Evolutionary conservation across 2,329 filamentous ascomycete genomes (phyloP).

Genomic region (Trichoderma koningiopsis): DNA sequence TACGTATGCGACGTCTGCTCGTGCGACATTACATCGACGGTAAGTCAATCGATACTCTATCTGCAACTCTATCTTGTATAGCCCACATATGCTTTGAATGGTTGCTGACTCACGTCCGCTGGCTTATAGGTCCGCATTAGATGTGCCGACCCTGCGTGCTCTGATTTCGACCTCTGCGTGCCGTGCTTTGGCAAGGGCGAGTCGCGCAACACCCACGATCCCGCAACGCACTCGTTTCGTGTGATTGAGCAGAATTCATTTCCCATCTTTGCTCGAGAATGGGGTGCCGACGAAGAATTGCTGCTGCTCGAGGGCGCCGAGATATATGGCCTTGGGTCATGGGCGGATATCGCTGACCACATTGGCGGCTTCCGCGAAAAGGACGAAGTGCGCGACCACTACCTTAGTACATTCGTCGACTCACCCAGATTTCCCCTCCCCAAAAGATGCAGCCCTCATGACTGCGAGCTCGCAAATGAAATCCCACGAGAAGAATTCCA

Average conservation of each 20-base stretch:
- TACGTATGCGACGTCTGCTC: conserved; percentile 98
- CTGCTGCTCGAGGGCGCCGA: conserved; percentile 90
- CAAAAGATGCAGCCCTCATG: conserved; percentile 78
- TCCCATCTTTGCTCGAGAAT: conserved; percentile 90
- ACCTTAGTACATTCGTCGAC: conserved; percentile 83
- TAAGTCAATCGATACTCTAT: conserved; percentile 51
- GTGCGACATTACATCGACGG: conserved; percentile 94
- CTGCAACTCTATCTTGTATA: not conserved
- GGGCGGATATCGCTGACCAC: conserved; percentile 97
- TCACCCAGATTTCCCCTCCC: conserved; percentile 85
- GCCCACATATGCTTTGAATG: not conserved
- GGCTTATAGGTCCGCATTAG: conserved; percentile 79
- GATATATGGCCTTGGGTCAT: conserved; percentile 93
- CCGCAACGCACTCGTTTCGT: conserved; percentile 80
- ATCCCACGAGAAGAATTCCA: conserved; percentile 93
- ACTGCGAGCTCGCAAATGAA: conserved; percentile 75
- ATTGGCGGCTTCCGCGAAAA: conserved; percentile 94
- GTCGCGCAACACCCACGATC: conserved; percentile 80
- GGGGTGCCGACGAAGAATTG: conserved; percentile 97
- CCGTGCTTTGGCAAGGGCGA: conserved; percentile 87
- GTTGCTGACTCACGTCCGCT: conserved; percentile 26
- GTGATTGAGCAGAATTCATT: conserved; percentile 99
- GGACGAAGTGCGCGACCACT: conserved; percentile 94
- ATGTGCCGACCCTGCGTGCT: conserved; percentile 80
- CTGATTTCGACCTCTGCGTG: conserved; percentile 96